Evolutionary conservation across 257 asterid genomes (phyloP).

Genomic region (Paulownia fortunei): DNA sequence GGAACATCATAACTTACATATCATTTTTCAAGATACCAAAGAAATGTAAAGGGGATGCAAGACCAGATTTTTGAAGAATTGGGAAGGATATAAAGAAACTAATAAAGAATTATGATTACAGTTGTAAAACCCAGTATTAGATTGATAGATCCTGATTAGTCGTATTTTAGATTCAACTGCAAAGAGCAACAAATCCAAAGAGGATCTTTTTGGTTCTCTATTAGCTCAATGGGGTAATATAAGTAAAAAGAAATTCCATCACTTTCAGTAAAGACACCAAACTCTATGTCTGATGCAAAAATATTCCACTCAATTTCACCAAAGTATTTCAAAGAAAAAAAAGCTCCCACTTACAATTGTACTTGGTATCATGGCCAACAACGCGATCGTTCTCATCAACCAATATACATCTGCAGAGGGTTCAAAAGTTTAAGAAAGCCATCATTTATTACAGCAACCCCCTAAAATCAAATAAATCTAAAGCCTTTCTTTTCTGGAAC

Average conservation of each 20-base stretch:
- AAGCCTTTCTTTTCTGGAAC: neutral
- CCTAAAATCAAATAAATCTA: neutral
- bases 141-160: neutral
- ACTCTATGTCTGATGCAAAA: neutral
- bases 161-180: neutral
- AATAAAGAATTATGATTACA: neutral
- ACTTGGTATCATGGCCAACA: slow-evolving; percentile 75
- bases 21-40: neutral
- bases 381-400: slow-evolving; percentile 71
- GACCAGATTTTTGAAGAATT: neutral
- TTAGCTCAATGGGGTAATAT: neutral
- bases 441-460: neutral
- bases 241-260: neutral
- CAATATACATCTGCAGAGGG: slow-evolving; percentile 67
- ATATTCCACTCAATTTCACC: neutral
- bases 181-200: neutral
- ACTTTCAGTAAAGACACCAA: neutral
- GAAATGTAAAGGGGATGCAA: neutral
- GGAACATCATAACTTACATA: neutral
- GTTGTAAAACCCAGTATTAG: neutral
- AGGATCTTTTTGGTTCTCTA: neutral
- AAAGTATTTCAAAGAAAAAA: neutral
- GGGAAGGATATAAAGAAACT: neutral
- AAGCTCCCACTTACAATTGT: slow-evolving; percentile 61
- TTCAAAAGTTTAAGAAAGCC: neutral